A percentile compares a stretch with the other conserved stretches of the same genome.
phyloP scores from a whole-genome alignment of 805 yeast genomes.

The Yamadazyma ubonensis region DNA sequence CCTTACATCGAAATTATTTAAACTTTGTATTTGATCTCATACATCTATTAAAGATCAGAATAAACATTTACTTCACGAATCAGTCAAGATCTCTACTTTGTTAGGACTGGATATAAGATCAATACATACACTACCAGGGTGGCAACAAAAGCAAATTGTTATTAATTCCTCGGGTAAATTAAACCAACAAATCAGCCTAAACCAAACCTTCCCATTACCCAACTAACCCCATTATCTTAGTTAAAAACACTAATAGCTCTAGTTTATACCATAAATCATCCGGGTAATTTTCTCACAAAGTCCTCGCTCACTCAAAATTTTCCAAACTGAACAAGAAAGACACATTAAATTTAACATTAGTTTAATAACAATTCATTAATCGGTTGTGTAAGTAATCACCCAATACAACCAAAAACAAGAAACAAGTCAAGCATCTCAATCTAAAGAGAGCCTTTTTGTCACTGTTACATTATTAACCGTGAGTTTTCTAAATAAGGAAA shows the following conservation, averaged over 20 bases:
- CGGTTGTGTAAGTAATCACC: constrained; percentile 2
- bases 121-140: too few species aligned
- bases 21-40: too few species aligned
- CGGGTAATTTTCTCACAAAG: not conserved
- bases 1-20: too few species aligned
- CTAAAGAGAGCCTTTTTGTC: constrained; percentile 2
- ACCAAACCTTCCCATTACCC: not conserved
- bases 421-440: not conserved
- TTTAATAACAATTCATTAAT: not conserved
- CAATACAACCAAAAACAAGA: not conserved
- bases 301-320: constrained; percentile 9
- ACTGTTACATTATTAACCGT: constrained; percentile 22
- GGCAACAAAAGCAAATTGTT: not conserved
- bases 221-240: not conserved
- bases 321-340: constrained; percentile 3
- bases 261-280: constrained; percentile 3
- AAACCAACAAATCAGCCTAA: too few species aligned
- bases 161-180: not conserved
- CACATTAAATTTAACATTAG: not conserved
- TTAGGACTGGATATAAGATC: too few species aligned
- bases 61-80: too few species aligned
- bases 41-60: too few species aligned
- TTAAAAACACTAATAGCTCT: not conserved
- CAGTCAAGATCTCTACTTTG: too few species aligned
- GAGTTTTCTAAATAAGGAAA: constrained; percentile 30